Evolutionary conservation across 2,329 filamentous ascomycete species (phyloP).

Genomic region (Phyllosticta paracitricarpa): DNA sequence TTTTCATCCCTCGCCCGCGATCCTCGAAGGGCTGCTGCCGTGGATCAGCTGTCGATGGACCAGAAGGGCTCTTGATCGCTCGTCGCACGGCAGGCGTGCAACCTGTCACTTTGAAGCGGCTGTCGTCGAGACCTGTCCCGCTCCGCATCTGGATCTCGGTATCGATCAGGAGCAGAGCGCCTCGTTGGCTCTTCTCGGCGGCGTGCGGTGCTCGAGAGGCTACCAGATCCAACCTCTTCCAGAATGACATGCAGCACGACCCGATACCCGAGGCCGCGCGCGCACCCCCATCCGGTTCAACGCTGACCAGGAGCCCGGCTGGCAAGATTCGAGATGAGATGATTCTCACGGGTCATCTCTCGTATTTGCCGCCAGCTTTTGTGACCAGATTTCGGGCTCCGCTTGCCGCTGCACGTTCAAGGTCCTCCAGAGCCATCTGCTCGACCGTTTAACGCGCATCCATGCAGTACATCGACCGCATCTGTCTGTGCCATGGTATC

Average conservation of each 20-base stretch:
- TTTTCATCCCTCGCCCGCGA: background rate
- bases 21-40: background rate
- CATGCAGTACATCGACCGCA: background rate
- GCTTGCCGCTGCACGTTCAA: slow-evolving; percentile 7
- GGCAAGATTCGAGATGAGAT: background rate
- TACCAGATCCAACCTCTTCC: slow-evolving; percentile 9
- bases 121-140: background rate
- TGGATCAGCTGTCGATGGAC: slow-evolving; percentile 5
- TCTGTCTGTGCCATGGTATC: background rate
- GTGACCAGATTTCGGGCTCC: slow-evolving; percentile 5
- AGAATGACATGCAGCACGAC: slow-evolving; percentile 9
- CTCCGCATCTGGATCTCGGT: slow-evolving; percentile 10
- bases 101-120: slow-evolving; percentile 10
- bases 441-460: slow-evolving; percentile 5
- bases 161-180: slow-evolving; percentile 8
- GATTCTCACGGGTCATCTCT: slow-evolving; percentile 2
- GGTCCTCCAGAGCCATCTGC: slow-evolving; percentile 6
- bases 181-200: background rate
- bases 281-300: background rate
- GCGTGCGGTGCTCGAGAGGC: background rate
- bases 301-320: slow-evolving; percentile 8
- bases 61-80: slow-evolving; percentile 1
- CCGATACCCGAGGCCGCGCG: slow-evolving; percentile 10
- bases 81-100: background rate
- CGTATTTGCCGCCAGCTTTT: slow-evolving; percentile 3